Evolutionary conservation across 768 basidiomycete species (phyloP).

Genomic region (Collybia sordida): DNA sequence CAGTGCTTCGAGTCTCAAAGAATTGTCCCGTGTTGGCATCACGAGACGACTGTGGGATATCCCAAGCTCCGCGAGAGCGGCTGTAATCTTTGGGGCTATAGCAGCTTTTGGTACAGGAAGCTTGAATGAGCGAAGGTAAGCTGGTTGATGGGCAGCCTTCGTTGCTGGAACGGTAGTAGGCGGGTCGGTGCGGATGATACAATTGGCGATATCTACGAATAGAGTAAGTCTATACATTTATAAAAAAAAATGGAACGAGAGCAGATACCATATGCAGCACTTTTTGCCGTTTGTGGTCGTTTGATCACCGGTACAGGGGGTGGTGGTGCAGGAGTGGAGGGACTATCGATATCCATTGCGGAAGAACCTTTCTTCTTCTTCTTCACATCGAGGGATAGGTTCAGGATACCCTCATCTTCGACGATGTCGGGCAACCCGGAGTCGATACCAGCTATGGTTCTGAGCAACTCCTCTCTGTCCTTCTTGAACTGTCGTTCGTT

Average conservation of each 20-base stretch:
- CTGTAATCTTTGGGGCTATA: slow-evolving; percentile 72
- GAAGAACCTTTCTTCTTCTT: slow-evolving; percentile 57
- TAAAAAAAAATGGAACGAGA: neutral
- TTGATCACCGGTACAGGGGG: slow-evolving; percentile 34
- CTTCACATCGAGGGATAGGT: slow-evolving; percentile 49
- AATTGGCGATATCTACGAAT: slow-evolving; percentile 61
- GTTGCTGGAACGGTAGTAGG: slow-evolving; percentile 52
- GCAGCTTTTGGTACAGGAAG: slow-evolving; percentile 77
- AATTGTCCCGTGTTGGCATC: slow-evolving; percentile 91
- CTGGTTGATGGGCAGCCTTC: slow-evolving; percentile 79
- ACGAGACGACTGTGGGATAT: slow-evolving; percentile 74
- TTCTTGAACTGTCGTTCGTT: slow-evolving; percentile 84
- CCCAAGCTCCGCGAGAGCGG: slow-evolving; percentile 75
- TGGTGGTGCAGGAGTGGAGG: slow-evolving; percentile 40
- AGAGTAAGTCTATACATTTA: slow-evolving; percentile 13
- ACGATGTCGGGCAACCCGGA: slow-evolving; percentile 78
- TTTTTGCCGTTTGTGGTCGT: slow-evolving; percentile 50
- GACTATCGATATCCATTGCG: slow-evolving; percentile 44
- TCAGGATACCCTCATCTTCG: slow-evolving; percentile 60
- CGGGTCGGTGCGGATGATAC: slow-evolving; percentile 69
- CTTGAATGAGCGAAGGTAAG: slow-evolving; percentile 84
- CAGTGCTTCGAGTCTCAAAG: slow-evolving; percentile 69
- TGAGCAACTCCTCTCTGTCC: slow-evolving; percentile 85
- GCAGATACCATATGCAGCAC: slow-evolving; percentile 55
- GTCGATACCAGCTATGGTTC: slow-evolving; percentile 82